These are phyloP conservation scores for Macrolepiota dolichaula DNA, from an alignment of 768 basidiomycete genomes.

Conservation along the genomic window DNA sequence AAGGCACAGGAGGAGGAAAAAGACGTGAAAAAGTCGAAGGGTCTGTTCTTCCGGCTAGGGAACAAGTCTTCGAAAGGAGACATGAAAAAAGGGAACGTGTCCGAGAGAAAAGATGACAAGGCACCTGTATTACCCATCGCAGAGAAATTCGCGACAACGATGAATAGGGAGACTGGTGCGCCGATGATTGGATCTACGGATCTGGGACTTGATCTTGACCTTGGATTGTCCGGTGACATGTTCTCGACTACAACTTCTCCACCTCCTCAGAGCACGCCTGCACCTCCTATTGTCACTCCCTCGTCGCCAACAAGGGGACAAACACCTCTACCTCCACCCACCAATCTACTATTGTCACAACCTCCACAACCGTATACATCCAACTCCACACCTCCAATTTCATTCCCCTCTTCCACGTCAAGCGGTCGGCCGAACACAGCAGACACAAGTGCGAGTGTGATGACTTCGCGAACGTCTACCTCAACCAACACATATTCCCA, in stretches of 20 bases:
- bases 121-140: slow-evolving; percentile 38
- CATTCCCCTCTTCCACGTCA: not conserved
- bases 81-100: slow-evolving; percentile 22
- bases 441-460: not conserved
- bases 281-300: not conserved
- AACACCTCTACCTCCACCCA: not conserved
- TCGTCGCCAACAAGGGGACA: not conserved
- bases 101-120: slow-evolving; percentile 14
- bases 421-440: not conserved
- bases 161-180: slow-evolving; percentile 12
- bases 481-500: slow-evolving; percentile 14
- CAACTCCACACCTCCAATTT: not conserved
- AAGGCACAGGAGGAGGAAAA: slow-evolving; percentile 9
- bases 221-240: slow-evolving; percentile 8
- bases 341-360: not conserved
- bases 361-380: not conserved
- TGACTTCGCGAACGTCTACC: slow-evolving; percentile 1
- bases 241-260: not conserved
- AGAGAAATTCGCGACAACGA: slow-evolving; percentile 40
- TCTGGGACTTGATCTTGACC: slow-evolving; percentile 7
- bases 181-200: slow-evolving; percentile 3
- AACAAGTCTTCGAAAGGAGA: slow-evolving; percentile 36
- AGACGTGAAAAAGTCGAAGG: slow-evolving; percentile 32
- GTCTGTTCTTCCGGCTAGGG: slow-evolving; percentile 42
- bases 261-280: not conserved